Evolutionary conservation across 306 rosid genomes (phyloP).

Genomic region (Citrullus mucosospermus): DNA sequence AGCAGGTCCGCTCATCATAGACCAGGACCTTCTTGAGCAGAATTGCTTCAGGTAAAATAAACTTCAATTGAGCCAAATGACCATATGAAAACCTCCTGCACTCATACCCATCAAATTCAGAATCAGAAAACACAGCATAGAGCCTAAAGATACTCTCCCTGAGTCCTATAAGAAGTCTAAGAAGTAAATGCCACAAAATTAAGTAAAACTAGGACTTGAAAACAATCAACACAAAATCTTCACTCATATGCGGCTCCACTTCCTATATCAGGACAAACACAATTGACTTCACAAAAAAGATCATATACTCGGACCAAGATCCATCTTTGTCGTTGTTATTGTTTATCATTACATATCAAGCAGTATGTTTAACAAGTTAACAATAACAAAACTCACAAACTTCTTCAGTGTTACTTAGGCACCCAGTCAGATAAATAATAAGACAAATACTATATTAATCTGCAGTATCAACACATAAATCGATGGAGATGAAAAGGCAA

Average conservation of each 20-base stretch:
- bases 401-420: background rate
- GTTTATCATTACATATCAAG: background rate
- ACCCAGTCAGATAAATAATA: background rate
- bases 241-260: background rate
- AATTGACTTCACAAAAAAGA: background rate
- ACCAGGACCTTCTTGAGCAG: slow-evolving; percentile 30
- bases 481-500: background rate
- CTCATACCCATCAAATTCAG: background rate
- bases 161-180: background rate
- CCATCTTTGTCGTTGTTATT: background rate
- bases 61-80: slow-evolving; percentile 74
- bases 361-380: background rate
- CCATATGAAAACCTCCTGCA: slow-evolving; percentile 63
- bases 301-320: background rate
- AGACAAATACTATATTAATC: background rate
- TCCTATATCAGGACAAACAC: background rate
- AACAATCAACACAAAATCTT: background rate
- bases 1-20: slow-evolving; percentile 41
- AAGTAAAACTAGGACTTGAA: background rate
- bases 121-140: background rate
- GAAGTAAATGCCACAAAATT: background rate
- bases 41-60: slow-evolving; percentile 56
- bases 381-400: background rate
- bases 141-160: background rate
- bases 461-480: background rate